These are phyloP conservation scores for Yarrowia osloensis DNA, from an alignment of 805 yeast species.

Conservation along the genomic window DNA sequence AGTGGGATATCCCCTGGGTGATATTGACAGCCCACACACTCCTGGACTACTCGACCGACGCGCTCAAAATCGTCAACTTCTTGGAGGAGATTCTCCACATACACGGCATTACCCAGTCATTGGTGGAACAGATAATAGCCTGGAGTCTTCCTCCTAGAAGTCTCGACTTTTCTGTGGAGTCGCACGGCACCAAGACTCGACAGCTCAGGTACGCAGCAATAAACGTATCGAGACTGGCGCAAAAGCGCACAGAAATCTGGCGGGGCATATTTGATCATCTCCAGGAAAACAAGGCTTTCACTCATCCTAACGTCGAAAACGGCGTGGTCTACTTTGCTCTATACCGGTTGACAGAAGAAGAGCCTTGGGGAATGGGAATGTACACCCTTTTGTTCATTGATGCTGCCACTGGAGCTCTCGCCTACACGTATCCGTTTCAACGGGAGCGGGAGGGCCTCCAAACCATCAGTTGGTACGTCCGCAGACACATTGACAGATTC, in stretches of 20 bases:
- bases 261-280: not conserved
- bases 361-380: not conserved
- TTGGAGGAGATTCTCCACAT: not conserved
- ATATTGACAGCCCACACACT: not conserved
- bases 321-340: conserved; percentile 3
- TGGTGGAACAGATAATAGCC: not conserved
- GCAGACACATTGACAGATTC: not conserved
- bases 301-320: not conserved
- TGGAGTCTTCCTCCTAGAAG: not conserved
- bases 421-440: not conserved
- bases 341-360: not conserved
- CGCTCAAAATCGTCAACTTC: not conserved
- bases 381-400: not conserved
- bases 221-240: not conserved
- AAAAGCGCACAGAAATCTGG: not conserved
- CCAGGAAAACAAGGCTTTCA: not conserved
- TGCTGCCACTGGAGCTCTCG: not conserved
- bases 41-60: not conserved
- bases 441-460: not conserved
- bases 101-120: not conserved
- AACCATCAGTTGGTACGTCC: not conserved
- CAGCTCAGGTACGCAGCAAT: not conserved
- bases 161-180: not conserved
- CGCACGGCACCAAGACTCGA: not conserved
- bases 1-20: not conserved